Evolutionary conservation across 2,329 filamentous ascomycete genomes (phyloP).

Genomic region (Fonsecaea multimorphosa): DNA sequence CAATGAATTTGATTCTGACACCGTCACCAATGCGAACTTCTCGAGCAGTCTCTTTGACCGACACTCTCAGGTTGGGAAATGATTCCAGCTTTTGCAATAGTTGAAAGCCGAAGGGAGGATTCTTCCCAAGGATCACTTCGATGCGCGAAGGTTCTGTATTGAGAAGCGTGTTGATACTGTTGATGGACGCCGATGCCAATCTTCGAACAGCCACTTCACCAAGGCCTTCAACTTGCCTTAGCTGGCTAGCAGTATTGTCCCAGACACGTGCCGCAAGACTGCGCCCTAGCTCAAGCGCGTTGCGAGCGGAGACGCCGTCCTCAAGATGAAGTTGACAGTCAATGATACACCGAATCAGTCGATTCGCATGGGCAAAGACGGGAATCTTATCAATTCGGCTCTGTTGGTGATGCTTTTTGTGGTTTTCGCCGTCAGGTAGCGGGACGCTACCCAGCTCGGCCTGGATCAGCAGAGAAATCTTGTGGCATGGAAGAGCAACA

Average conservation of each 20-base stretch:
- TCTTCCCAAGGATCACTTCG: slow-evolving; percentile 75
- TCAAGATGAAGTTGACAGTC: slow-evolving; percentile 69
- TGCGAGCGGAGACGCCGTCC: slow-evolving; percentile 71
- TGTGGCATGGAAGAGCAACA: slow-evolving; percentile 71
- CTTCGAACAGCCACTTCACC: slow-evolving; percentile 78
- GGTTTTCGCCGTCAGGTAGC: slow-evolving; percentile 64
- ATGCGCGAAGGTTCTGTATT: slow-evolving; percentile 72
- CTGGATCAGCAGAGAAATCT: slow-evolving; percentile 79
- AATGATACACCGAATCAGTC: slow-evolving; percentile 75
- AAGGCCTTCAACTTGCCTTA: slow-evolving; percentile 81
- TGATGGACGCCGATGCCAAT: slow-evolving; percentile 72
- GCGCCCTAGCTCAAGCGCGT: slow-evolving; percentile 77
- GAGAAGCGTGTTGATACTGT: slow-evolving; percentile 72
- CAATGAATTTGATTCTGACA: slow-evolving; percentile 67
- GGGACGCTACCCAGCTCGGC: slow-evolving; percentile 72
- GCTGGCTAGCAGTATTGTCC: slow-evolving; percentile 81
- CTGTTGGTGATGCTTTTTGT: slow-evolving; percentile 57
- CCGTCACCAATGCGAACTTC: slow-evolving; percentile 47
- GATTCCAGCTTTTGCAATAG: slow-evolving; percentile 67
- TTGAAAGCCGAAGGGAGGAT: slow-evolving; percentile 81
- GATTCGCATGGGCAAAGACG: slow-evolving; percentile 71
- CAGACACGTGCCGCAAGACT: slow-evolving; percentile 77
- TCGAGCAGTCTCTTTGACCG: slow-evolving; percentile 58
- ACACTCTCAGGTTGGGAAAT: slow-evolving; percentile 73
- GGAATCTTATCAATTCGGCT: slow-evolving; percentile 59